Evolutionary conservation across 768 basidiomycete species (phyloP), one percentile per base, ranked within the genome.

Genomic region (Neoboletus brunneissimus): DNA sequence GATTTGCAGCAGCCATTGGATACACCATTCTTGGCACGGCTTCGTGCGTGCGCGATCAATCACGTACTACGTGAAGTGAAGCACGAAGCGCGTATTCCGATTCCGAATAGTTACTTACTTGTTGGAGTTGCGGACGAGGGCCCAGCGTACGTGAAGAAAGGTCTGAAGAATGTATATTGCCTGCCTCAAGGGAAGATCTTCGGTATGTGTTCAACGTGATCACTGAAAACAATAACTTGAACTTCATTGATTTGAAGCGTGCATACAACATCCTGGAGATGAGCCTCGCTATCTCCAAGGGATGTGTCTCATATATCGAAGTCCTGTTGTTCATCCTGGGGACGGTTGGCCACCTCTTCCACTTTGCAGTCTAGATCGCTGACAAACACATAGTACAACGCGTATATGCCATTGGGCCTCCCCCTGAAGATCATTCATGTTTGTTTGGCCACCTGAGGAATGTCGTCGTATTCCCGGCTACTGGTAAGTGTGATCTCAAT

Each of bases 121-220:
- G 88, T 92, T 12, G 92, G 93, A 1, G 81, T 94, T 10, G 87
- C 89, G 4, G 92, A 94, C 62, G 89, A 93, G 70, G 89, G 89
- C 0, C 83, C 85, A 0, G 82, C 85, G 0, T 89, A 89, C 58
- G 67, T 65, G 42, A 51, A 67, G 9, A 72, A 68, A n/a, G 85
- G 85, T 1, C 64, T 72, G 51, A 64, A 79, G 37, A 78, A 87
- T 58, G 79, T 88, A 2, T 86, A 76, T 64, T 74, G 66, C 34
- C 71, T 92, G 15, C 68, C 71, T 6, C 77, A 79, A 57, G 82
- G 80, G 1, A 74, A 87, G 59, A 85, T 93, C 4, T 92, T 83
- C 58, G 89, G 89, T 88, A 60, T 44, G 78, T 64, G 8, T 20
- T 41, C 45, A 29, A 4, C 34, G 25, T 6, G 7, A 40, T 45